These are phyloP conservation scores for Aspergillus luchuensis DNA, from an alignment of 2,329 filamentous ascomycete genomes.

Conservation along the genomic window DNA sequence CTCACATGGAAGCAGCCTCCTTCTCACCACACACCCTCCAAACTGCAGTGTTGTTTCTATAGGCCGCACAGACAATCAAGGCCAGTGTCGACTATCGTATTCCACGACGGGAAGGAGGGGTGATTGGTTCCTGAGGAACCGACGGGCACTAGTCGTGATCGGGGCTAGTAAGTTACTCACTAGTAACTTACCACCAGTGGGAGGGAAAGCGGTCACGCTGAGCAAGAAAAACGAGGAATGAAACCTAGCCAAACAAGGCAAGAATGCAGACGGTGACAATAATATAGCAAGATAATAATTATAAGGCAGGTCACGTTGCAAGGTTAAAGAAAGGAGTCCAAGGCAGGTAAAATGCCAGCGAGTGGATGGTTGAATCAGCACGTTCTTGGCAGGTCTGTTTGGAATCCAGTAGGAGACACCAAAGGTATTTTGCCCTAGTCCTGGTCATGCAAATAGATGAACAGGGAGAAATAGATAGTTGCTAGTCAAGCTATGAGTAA, in stretches of 20 bases:
- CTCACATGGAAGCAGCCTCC: neutral
- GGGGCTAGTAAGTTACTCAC: neutral
- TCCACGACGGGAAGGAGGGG: neutral
- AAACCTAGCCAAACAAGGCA: neutral
- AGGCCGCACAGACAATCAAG: neutral
- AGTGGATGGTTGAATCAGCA: neutral
- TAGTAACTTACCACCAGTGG: neutral
- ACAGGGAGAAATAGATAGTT: no score
- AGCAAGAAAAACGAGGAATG: neutral
- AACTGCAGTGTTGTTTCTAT: neutral
- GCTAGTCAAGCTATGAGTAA: no score
- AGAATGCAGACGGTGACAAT: neutral
- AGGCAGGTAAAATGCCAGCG: neutral
- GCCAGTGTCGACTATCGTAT: neutral
- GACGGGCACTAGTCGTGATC: slow-evolving; percentile 13
- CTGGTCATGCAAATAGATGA: no score
- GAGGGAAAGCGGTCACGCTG: neutral
- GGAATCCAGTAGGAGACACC: neutral
- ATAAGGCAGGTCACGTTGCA: neutral
- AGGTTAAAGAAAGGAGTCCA: neutral
- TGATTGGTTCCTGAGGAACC: slow-evolving; percentile 13
- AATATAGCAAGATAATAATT: neutral
- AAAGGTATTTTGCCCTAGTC: neutral
- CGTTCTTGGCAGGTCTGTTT: neutral
- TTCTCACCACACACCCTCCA: neutral